Conservation (phyloP, 306 rosid genomes). For the Corylus avellana region DNA sequence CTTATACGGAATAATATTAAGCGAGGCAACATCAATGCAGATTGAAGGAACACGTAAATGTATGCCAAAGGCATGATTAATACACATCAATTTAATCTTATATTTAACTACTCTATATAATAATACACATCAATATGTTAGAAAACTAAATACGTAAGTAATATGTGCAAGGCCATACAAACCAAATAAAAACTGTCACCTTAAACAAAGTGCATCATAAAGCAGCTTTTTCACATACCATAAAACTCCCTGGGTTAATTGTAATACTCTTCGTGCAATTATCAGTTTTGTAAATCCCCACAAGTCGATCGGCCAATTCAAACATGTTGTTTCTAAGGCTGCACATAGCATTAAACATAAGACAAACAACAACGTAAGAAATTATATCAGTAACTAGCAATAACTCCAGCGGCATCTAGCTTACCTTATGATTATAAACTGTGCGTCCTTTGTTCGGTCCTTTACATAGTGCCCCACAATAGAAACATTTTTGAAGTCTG, state of each 20-base stretch:
- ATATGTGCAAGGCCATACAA: not conserved
- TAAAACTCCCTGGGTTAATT: conserved; percentile 78
- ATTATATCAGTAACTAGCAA: not conserved
- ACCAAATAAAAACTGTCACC: not conserved
- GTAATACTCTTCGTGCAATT: conserved; percentile 96
- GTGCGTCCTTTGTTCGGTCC: conserved; percentile 93
- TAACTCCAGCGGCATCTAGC: conserved; percentile 15
- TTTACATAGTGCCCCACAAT: conserved; percentile 93
- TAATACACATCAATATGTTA: not conserved
- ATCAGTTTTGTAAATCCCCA: conserved; percentile 91
- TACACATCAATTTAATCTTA: not conserved
- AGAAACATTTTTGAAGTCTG: conserved; percentile 94
- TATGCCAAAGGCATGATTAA: not conserved
- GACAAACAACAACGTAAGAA: conserved; percentile 3
- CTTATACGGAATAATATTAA: too few relatives aligned
- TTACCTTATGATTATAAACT: conserved; percentile 84
- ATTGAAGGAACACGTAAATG: not conserved
- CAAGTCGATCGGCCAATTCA: conserved; percentile 92
- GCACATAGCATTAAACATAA: conserved; percentile 28
- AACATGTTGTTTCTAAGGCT: conserved; percentile 97
- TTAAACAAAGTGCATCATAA: conserved; percentile 28
- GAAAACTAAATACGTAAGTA: not conserved
- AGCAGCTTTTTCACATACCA: conserved; percentile 63
- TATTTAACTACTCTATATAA: not conserved
- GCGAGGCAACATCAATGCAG: not conserved